Evolutionary conservation across 306 rosid species (phyloP), one percentile per base, ranked within the genome.

Genomic region (Trifolium subterraneum): DNA sequence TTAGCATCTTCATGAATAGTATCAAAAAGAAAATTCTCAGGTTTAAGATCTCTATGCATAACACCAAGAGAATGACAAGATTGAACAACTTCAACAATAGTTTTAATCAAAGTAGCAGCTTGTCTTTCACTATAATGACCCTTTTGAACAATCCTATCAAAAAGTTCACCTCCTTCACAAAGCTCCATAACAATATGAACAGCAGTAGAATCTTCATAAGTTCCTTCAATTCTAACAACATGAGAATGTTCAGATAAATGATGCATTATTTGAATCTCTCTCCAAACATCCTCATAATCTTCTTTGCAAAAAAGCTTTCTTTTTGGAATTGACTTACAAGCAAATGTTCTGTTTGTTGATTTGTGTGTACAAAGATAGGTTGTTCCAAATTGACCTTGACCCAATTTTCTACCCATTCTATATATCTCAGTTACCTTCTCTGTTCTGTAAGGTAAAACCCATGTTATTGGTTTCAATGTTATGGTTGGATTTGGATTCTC

Each of bases 221-320:
- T 67, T 0, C 87, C 89, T 14, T 69, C 80, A 50, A 87, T 87
- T 45, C 84, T 76, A 2, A 87, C 91, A 0, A 87, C 85, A 67
- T 87, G 42, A 0, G 81, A 36, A 20, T 84, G 77, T 15, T 78
- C 91, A 0, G 89, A 80, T 27, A 87, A 54, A 45, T 85, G 91
- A 62, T 85, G 88, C 91, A 87, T 87, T 73, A 87, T 87, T 80
- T 87, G 87, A 87, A 87, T 87, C 85, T 87, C 89, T 56, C 84
- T 81, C 89, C 85, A 82, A 33, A 85, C 91, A 15, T 85, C 91
- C 7, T 87, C 91, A 25, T 82, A 78, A 51, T 87, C 91, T 58
- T 87, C 91, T 25, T 76, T 76, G 75, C 84, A 86, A 22, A 81
- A 22, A 0, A 86, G 83, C 65, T 86, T 84, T 12, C 88, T 67